Evolutionary conservation across 495 filamentous ascomycete species (phyloP).

Genomic region (Annulohypoxylon maeteangense): DNA sequence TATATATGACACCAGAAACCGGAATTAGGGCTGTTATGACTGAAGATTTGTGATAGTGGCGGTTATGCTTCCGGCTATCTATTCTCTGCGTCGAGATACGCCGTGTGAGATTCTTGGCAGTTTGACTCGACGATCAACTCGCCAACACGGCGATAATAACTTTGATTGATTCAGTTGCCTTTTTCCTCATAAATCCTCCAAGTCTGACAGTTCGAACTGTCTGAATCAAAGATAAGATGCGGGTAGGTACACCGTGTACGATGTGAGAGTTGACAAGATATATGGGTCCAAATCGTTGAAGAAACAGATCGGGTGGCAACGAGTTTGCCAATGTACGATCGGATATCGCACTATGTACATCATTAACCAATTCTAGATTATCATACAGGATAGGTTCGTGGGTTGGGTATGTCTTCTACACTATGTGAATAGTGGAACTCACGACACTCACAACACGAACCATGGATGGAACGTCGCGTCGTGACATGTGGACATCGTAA

Average conservation of each 20-base stretch:
- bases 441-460: not conserved
- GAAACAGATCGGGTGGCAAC: not conserved
- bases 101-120: not conserved
- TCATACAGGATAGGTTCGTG: conserved; percentile 5
- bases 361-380: not conserved
- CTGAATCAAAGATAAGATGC: not conserved
- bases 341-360: conserved; percentile 20
- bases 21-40: not conserved
- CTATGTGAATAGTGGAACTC: conserved; percentile 1
- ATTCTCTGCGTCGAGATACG: not conserved
- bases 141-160: not conserved
- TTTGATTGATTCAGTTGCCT: not conserved
- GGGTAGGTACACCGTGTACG: not conserved
- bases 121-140: not conserved
- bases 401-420: conserved; percentile 17
- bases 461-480: conserved; percentile 12
- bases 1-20: not conserved
- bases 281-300: not conserved
- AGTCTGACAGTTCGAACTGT: not conserved
- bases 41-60: not conserved
- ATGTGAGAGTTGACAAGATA: conserved; percentile 5
- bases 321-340: conserved; percentile 5
- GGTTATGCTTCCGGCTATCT: not conserved
- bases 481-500: not conserved
- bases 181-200: not conserved